Percentiles rank a stretch among this genome's conserved stretches.
These are phyloP conservation scores for Carex cristatella DNA, from an alignment of 176 grass and related monocot genomes.

Conservation along the genomic window DNA sequence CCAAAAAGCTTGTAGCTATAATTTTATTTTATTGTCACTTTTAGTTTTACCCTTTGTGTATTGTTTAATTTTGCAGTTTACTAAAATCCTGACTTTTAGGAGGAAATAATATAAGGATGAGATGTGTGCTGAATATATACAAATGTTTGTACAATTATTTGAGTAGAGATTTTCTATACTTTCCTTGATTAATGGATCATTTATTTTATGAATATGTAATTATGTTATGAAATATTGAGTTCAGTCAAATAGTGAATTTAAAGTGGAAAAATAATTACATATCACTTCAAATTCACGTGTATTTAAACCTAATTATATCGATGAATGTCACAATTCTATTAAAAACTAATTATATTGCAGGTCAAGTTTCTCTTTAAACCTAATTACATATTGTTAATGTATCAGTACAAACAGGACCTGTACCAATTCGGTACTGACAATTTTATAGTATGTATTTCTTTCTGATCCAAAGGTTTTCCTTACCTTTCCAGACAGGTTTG, in stretches of 20 bases:
- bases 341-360: neutral
- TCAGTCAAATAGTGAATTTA: neutral
- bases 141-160: neutral
- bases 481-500: neutral
- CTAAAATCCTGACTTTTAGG: neutral
- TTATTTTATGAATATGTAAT: neutral
- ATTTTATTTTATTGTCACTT: neutral
- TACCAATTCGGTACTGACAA: neutral
- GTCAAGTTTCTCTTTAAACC: neutral
- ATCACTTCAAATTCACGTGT: neutral
- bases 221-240: neutral
- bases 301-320: neutral
- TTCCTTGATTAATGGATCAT: neutral
- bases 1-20: neutral
- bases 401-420: neutral
- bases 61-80: neutral
- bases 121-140: neutral
- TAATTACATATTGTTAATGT: neutral
- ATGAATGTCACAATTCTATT: neutral
- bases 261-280: neutral
- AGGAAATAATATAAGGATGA: slow-evolving; percentile 2
- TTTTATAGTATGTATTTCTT: neutral
- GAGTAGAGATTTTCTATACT: neutral
- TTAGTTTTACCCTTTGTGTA: neutral
- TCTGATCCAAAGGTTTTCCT: neutral